These are phyloP conservation scores for Plantago coronopus DNA, from an alignment of 305 asterid genomes.

Conservation along the genomic window DNA sequence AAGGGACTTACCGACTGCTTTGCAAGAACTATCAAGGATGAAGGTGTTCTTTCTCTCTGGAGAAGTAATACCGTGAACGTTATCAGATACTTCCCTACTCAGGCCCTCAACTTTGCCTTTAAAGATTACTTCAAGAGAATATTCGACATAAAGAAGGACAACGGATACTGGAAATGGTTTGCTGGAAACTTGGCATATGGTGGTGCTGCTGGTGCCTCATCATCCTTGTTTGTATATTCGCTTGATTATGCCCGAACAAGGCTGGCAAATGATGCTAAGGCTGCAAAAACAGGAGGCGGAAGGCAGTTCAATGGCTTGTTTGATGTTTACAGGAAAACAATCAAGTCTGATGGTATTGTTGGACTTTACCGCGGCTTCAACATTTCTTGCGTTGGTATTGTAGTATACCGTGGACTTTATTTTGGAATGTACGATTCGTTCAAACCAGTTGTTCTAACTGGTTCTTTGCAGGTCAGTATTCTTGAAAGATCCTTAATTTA, in stretches of 20 bases:
- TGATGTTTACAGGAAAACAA: conserved; percentile 57
- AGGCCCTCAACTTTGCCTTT: conserved; percentile 67
- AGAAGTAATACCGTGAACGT: conserved; percentile 58
- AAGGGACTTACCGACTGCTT: conserved; percentile 57
- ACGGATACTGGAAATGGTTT: conserved; percentile 70
- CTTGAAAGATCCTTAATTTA: background rate
- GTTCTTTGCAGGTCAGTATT: conserved; percentile 39
- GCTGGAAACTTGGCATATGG: conserved; percentile 71
- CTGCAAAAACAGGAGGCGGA: conserved; percentile 50
- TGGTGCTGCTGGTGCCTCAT: conserved; percentile 67
- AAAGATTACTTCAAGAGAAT: conserved; percentile 58
- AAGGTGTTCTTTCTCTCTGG: conserved; percentile 56
- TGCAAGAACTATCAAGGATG: conserved; percentile 55
- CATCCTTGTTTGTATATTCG: conserved; percentile 51
- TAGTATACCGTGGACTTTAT: conserved; percentile 60
- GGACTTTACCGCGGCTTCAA: conserved; percentile 66
- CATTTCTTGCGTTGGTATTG: conserved; percentile 58
- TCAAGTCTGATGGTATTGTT: conserved; percentile 49
- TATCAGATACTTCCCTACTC: conserved; percentile 61
- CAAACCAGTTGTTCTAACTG: conserved; percentile 55
- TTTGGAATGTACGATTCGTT: conserved; percentile 67
- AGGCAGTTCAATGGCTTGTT: conserved; percentile 60
- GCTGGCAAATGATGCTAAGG: conserved; percentile 52
- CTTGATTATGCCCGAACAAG: conserved; percentile 61
- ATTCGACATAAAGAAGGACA: conserved; percentile 54